Conservation (phyloP, 768 basidiomycete species). For the Rhizopogon vulgaris region DNA sequence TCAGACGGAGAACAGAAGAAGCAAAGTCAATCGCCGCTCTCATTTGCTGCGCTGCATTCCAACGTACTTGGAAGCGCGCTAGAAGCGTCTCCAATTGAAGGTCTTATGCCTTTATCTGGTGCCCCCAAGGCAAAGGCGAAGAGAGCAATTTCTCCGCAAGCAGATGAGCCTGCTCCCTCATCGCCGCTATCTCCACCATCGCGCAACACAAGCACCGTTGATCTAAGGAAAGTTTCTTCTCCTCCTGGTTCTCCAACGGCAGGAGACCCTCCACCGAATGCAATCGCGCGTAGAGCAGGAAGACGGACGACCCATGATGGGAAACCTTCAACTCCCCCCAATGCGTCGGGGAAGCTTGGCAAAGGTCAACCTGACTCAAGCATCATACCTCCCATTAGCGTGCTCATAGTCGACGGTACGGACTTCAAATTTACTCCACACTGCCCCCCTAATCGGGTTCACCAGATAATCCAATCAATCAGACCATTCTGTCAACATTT, state of each 20-base stretch:
- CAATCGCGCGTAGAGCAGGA: constrained; percentile 22
- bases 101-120: constrained; percentile 3
- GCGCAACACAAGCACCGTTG: constrained; percentile 21
- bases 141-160: constrained; percentile 23
- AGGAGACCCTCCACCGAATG: constrained; percentile 17
- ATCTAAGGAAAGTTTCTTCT: constrained; percentile 26
- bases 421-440: neutral
- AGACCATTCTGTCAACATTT: constrained; percentile 94
- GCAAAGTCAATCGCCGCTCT: constrained; percentile 16
- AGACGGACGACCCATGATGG: constrained; percentile 26
- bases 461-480: constrained; percentile 96
- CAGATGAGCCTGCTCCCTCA: constrained; percentile 16
- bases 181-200: constrained; percentile 8
- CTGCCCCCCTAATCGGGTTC: constrained; percentile 8
- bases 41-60: constrained; percentile 24
- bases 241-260: constrained; percentile 28
- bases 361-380: constrained; percentile 53
- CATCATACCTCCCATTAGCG: constrained; percentile 94
- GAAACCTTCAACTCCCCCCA: constrained; percentile 20
- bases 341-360: constrained; percentile 37
- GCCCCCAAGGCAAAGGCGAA: constrained; percentile 19
- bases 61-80: constrained; percentile 10
- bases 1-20: constrained; percentile 24
- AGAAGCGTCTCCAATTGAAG: constrained; percentile 19
- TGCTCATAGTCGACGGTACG: constrained; percentile 95